Percentiles rank a stretch among this genome's conserved stretches.
These are phyloP conservation scores for Hymenoscyphus linearis DNA, from an alignment of 2,329 filamentous ascomycete genomes.

Conservation along the genomic window DNA sequence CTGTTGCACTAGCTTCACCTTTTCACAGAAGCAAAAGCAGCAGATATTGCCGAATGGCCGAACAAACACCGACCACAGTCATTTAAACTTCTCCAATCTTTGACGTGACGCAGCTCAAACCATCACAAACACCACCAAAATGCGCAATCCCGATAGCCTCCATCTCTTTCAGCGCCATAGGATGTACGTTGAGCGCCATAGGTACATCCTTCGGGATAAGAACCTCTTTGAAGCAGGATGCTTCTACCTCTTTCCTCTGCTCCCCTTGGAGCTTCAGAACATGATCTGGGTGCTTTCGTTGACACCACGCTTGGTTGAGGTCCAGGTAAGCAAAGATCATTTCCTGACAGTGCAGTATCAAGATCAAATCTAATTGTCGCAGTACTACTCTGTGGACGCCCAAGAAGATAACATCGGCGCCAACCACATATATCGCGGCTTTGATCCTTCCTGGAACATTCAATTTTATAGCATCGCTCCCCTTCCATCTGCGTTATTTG, in stretches of 20 bases:
- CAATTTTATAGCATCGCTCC: background rate
- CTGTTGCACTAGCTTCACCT: too few species aligned
- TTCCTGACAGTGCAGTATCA: too few species aligned
- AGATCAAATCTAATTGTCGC: background rate
- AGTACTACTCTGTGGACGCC: background rate
- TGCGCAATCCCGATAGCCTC: too few species aligned
- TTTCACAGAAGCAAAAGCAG: too few species aligned
- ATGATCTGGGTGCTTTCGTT: background rate
- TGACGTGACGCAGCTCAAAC: too few species aligned
- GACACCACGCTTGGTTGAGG: background rate
- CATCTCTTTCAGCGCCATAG: too few species aligned
- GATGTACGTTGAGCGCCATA: too few species aligned
- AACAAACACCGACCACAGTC: too few species aligned
- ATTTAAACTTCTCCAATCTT: too few species aligned
- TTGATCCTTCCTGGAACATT: background rate
- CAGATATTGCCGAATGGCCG: too few species aligned
- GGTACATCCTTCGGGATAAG: background rate
- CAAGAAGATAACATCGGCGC: background rate
- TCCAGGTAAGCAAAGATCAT: background rate
- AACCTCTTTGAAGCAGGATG: background rate
- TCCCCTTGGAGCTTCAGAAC: background rate
- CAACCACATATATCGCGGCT: background rate
- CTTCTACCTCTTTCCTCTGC: background rate
- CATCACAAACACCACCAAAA: too few species aligned
- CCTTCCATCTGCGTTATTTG: background rate